A percentile compares a stretch with the other conserved stretches of the same genome.
phyloP scores from a whole-genome alignment of 306 rosid species.

The Lablab purpureus region DNA sequence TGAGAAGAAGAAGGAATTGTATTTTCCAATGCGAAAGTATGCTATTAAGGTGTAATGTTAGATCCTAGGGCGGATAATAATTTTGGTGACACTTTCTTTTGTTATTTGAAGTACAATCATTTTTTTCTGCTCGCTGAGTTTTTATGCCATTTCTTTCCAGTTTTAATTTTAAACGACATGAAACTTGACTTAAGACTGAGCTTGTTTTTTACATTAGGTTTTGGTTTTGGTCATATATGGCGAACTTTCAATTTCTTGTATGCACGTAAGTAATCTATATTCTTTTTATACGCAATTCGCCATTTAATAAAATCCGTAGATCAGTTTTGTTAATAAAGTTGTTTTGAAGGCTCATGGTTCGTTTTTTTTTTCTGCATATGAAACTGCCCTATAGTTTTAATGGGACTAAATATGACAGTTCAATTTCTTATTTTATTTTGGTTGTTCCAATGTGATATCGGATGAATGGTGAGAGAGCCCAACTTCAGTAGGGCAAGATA shows the following conservation, averaged over 20 bases:
- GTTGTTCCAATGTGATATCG: constrained; percentile 32
- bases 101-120: background rate
- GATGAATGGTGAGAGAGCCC: constrained; percentile 20
- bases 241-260: background rate
- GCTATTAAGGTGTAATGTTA: constrained; percentile 66
- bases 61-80: constrained; percentile 2
- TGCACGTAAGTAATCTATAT: background rate
- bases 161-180: background rate
- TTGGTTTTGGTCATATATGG: background rate
- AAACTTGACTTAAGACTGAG: background rate
- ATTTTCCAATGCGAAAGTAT: constrained; percentile 67
- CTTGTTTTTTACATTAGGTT: background rate
- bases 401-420: too few species aligned
- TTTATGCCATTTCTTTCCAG: background rate
- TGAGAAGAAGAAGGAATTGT: constrained; percentile 63
- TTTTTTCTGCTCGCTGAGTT: background rate
- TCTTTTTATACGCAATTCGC: background rate
- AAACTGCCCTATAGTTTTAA: background rate
- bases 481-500: constrained; percentile 26
- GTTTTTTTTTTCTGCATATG: background rate
- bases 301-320: background rate
- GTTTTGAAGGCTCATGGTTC: background rate
- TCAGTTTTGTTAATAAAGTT: background rate
- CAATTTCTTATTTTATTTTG: background rate
- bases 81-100: constrained; percentile 23